Evolutionary conservation across 192 early-diverging fungal species (phyloP).

Genomic region (Rhizoclosmatium globosum): DNA sequence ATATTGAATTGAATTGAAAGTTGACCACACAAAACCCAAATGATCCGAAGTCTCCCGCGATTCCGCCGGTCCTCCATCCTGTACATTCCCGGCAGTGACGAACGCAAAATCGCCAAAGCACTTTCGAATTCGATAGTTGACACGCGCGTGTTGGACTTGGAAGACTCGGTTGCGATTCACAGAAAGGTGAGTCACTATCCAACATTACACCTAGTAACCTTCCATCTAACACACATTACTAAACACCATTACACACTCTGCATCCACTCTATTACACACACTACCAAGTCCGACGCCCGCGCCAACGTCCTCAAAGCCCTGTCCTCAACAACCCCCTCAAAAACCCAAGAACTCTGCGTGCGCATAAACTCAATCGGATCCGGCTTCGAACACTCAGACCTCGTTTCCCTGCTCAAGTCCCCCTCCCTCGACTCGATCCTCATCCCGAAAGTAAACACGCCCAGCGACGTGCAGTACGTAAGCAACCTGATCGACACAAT

Average conservation of each 20-base stretch:
- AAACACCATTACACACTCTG: conserved; percentile 2
- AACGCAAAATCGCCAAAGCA: conserved; percentile 85
- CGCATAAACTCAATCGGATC: conserved; percentile 84
- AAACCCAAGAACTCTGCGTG: conserved; percentile 76
- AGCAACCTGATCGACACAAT: conserved; percentile 77
- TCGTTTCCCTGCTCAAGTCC: conserved; percentile 74
- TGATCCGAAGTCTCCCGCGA: background rate
- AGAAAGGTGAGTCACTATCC: conserved; percentile 64
- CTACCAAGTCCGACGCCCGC: conserved; percentile 62
- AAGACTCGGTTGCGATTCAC: conserved; percentile 87
- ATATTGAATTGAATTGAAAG: background rate
- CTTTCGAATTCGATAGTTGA: conserved; percentile 68
- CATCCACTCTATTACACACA: background rate
- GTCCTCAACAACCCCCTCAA: conserved; percentile 43
- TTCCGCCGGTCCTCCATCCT: conserved; percentile 28
- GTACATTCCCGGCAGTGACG: conserved; percentile 70
- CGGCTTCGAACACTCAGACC: conserved; percentile 79
- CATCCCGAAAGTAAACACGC: conserved; percentile 88
- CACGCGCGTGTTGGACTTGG: conserved; percentile 90
- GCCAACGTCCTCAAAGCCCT: conserved; percentile 74
- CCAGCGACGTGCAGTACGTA: conserved; percentile 80
- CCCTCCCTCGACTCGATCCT: conserved; percentile 73
- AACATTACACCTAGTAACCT: background rate
- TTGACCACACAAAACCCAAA: background rate
- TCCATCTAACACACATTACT: background rate